These are phyloP conservation scores for Dendrobium nobile DNA, from an alignment of 106 monocot species.

Conservation along the genomic window DNA sequence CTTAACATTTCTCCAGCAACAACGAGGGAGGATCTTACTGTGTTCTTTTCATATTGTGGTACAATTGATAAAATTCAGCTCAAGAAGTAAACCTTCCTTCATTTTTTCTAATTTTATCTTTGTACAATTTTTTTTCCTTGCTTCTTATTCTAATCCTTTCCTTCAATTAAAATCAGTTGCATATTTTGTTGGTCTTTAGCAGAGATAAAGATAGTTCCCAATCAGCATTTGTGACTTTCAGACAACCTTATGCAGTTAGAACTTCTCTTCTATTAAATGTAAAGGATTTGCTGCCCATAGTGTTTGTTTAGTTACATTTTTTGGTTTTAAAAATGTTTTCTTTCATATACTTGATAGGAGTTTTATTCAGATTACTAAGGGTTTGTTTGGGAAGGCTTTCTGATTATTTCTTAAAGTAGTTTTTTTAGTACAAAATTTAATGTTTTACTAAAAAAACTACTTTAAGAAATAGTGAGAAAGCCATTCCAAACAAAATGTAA, in stretches of 20 bases:
- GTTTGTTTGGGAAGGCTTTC: too few relatives aligned
- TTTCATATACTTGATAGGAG: background rate
- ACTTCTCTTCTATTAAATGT: slow-evolving; percentile 65
- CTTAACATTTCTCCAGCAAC: slow-evolving; percentile 35
- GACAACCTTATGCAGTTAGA: slow-evolving; percentile 50
- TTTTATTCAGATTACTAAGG: background rate
- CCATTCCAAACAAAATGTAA: too few relatives aligned
- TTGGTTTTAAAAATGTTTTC: background rate
- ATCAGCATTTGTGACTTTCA: slow-evolving; percentile 43
- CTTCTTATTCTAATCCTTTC: background rate
- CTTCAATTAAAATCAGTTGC: background rate
- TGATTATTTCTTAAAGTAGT: too few relatives aligned
- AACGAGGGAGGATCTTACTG: slow-evolving; percentile 30
- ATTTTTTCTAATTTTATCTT: background rate
- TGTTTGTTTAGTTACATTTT: background rate
- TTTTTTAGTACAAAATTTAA: too few relatives aligned
- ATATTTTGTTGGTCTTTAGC: background rate
- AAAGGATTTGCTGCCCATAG: background rate
- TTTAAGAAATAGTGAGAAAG: too few relatives aligned
- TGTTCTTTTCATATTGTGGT: slow-evolving; percentile 69
- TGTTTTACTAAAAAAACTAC: too few relatives aligned
- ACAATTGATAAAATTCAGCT: slow-evolving; percentile 40
- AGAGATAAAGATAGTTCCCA: slow-evolving; percentile 32
- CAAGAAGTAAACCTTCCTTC: slow-evolving; percentile 22
- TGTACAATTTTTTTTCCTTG: background rate